Base-by-base conservation (phyloP, 495 filamentous ascomycete species). In the Tuber microsphaerosporum region DNA sequence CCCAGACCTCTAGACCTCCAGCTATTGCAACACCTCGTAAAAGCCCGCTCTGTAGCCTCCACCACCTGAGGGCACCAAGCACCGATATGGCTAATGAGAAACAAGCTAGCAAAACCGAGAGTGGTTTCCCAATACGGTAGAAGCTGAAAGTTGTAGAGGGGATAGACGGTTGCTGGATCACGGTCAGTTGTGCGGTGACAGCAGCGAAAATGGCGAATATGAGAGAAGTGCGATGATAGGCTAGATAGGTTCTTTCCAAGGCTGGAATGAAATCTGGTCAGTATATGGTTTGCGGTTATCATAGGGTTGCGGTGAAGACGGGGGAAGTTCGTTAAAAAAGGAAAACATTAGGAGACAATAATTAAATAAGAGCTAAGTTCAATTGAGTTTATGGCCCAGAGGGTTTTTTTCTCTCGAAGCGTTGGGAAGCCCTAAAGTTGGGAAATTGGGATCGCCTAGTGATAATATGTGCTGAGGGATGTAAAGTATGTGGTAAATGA, bases 161-260 rank as follows among this genome's bases (percentile, higher is more conserved):
- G 20, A 78, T 78, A 19, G 83, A 73, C 9, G 82, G 72, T 79
- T 88, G 87, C 78, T 92, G 90, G 5, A 94, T 86, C 73, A 89
- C 86, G 80, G 91, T 91, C 9, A 93, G 87, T 81, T 94, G 91
- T 0, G 91, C 89, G 51, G 91, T 86, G 39, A 90, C 79, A 9
- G 90, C 88, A 68, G 90, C 89, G 72, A 90, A 85, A 84, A 94
- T 90, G 8, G 91, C 88, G 37, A 94, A 84, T 10, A 88, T 85
- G 39, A 91, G 83, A 0, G 91, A 92, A 12, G 92, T 93, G 71
- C 92, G 90, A 65, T 93, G 86, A 84, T 94, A 94, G 71, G 87
- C 89, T 69, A 94, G 89, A 82, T 91, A 94, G 46, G 92, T 95
- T 75, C 92, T 86, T 84, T 95, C 91, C 41, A 93, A 86, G 43